Conservation (phyloP, 805 yeast species). For the Wickerhamomyces strasburgensis region DNA sequence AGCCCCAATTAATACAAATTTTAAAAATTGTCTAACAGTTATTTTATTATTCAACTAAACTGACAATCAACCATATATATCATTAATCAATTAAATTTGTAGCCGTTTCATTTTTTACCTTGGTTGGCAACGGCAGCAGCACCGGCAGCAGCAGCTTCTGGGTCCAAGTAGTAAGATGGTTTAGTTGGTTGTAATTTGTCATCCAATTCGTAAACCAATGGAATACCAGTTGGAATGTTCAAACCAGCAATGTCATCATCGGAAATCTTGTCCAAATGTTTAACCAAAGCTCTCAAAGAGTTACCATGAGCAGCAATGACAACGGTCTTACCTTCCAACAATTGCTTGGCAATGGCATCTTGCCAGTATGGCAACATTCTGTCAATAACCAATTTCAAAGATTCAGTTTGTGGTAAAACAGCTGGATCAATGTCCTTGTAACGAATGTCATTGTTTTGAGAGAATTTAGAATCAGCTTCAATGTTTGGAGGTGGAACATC, state of each 20-base stretch:
- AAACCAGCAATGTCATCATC: constrained; percentile 89
- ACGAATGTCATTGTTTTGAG: constrained; percentile 83
- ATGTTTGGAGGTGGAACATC: constrained; percentile 95
- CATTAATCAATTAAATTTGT: no score
- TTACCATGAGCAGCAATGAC: constrained; percentile 96
- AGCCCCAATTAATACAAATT: no score
- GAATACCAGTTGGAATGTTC: constrained; percentile 98
- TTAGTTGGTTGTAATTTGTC: constrained; percentile 80
- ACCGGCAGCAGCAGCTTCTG: constrained; percentile 99
- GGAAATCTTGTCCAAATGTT: constrained; percentile 90
- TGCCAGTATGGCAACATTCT: constrained; percentile 97
- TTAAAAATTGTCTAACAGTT: no score
- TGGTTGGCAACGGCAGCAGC: constrained; percentile 99
- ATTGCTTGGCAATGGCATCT: constrained; percentile 80
- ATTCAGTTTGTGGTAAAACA: constrained; percentile 90
- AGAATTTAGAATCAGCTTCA: constrained; percentile 69
- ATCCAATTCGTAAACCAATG: constrained; percentile 94
- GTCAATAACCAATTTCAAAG: constrained; percentile 90
- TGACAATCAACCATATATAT: no score
- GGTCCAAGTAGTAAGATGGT: constrained; percentile 95
- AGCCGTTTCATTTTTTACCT: constrained; percentile 55
- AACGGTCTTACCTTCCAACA: constrained; percentile 84
- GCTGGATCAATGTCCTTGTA: constrained; percentile 79
- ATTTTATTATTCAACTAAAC: no score
- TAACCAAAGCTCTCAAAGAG: constrained; percentile 94